Evolutionary conservation across 2,329 filamentous ascomycete species (phyloP).

Genomic region (Fusarium mangiferae): DNA sequence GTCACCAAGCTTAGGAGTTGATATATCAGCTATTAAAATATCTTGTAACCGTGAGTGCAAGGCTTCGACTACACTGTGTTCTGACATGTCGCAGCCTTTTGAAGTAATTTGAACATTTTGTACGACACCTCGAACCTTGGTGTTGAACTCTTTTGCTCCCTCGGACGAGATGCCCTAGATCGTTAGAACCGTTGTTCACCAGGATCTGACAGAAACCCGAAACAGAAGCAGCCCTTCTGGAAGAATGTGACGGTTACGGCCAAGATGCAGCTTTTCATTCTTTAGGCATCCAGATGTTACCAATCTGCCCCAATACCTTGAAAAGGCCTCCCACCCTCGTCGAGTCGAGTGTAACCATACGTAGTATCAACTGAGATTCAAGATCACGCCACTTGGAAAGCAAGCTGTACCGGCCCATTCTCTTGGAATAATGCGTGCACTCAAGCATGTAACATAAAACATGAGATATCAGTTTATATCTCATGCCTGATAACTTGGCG

Average conservation of each 20-base stretch:
- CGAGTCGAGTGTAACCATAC: background rate
- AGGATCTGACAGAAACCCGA: background rate
- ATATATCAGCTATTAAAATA: background rate
- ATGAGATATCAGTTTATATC: background rate
- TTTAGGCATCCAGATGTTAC: background rate
- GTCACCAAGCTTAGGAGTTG: background rate
- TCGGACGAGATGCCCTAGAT: background rate
- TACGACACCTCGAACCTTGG: background rate
- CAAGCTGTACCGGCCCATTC: background rate
- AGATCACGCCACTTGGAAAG: slow-evolving; percentile 1
- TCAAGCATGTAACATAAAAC: background rate
- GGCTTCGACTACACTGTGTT: background rate
- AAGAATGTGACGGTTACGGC: background rate
- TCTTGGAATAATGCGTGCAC: background rate
- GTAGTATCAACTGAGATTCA: background rate
- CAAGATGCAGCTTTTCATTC: background rate
- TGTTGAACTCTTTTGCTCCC: background rate
- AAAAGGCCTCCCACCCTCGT: background rate
- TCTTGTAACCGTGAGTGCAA: background rate
- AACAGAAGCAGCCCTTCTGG: background rate
- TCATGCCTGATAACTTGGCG: background rate
- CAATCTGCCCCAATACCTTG: background rate
- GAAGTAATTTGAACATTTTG: background rate
- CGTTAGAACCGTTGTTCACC: background rate
- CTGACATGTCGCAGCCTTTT: background rate